A percentile compares a stretch with the other conserved stretches of the same genome.
These are phyloP conservation scores for Cucurbita moschata DNA, from an alignment of 306 rosid species.

Conservation along the genomic window DNA sequence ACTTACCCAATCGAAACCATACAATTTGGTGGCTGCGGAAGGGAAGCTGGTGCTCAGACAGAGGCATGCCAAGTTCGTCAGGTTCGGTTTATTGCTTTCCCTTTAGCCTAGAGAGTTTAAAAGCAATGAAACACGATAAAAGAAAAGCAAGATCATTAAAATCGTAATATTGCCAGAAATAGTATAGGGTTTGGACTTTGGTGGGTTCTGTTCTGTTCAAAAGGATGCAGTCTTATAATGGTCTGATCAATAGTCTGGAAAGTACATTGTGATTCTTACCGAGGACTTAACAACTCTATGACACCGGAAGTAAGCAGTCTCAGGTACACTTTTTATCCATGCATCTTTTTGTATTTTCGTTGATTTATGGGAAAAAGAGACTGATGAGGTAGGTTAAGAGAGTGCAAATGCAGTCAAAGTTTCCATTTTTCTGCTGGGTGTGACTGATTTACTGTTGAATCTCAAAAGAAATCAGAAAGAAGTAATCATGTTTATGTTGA, in stretches of 20 bases:
- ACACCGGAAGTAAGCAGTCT: not conserved
- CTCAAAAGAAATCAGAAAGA: not conserved
- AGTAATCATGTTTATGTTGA: constrained; percentile 2
- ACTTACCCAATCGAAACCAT: not conserved
- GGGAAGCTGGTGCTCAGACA: not conserved
- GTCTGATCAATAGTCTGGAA: not conserved
- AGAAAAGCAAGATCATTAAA: not conserved
- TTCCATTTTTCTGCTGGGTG: not conserved
- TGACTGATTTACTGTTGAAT: not conserved
- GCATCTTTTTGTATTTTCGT: not conserved
- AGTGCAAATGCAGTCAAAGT: not conserved
- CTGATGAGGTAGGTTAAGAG: not conserved
- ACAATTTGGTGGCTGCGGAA: not conserved
- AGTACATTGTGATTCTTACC: not conserved
- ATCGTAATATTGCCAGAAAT: not conserved
- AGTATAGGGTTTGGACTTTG: not conserved
- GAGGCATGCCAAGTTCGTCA: not conserved
- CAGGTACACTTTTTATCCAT: not conserved
- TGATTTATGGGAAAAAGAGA: not conserved
- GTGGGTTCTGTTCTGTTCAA: not conserved
- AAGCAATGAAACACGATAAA: not conserved
- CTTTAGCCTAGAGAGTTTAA: not conserved
- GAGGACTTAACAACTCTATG: constrained; percentile 3
- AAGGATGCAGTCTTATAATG: not conserved
- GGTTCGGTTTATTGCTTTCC: not conserved